Evolutionary conservation across 2,329 filamentous ascomycete genomes (phyloP).

Genomic region (Scedosporium boydii): DNA sequence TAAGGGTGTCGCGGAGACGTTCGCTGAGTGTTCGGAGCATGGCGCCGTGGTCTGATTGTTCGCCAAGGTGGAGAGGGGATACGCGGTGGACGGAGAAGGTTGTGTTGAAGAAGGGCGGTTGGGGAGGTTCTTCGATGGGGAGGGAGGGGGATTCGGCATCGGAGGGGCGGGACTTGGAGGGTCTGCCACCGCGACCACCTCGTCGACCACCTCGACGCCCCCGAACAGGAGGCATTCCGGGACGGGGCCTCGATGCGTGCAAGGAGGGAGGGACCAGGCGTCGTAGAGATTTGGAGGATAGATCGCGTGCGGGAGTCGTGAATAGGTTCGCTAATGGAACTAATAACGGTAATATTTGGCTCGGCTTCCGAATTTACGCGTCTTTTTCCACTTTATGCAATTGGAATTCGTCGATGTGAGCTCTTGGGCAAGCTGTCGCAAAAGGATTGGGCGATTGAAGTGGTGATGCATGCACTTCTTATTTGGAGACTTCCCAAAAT

Average conservation of each 20-base stretch:
- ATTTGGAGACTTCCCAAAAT: constrained; percentile 1
- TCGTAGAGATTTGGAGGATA: no score
- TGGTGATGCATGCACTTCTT: background rate
- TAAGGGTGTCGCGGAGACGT: constrained; percentile 42
- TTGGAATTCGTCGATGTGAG: background rate
- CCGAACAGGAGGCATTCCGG: background rate
- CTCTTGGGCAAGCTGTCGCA: background rate
- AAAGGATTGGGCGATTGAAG: background rate
- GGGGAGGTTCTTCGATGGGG: constrained; percentile 14
- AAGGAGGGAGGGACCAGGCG: background rate
- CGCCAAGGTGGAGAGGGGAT: constrained; percentile 42
- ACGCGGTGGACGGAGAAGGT: constrained; percentile 48
- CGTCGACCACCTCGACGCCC: background rate
- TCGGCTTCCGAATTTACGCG: no score
- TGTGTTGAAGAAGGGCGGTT: constrained; percentile 43
- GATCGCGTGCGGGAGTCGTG: background rate
- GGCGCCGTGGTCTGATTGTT: constrained; percentile 13
- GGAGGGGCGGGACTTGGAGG: constrained; percentile 3
- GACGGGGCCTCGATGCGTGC: background rate
- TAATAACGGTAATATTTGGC: no score
- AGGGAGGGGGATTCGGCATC: constrained; percentile 2
- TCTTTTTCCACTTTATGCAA: no score
- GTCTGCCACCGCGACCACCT: constrained; percentile 4
- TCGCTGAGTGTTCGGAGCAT: constrained; percentile 25
- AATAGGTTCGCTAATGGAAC: no score